phyloP scores from a whole-genome alignment of 257 asterid genomes.

The Solanum pinnatisectum region DNA sequence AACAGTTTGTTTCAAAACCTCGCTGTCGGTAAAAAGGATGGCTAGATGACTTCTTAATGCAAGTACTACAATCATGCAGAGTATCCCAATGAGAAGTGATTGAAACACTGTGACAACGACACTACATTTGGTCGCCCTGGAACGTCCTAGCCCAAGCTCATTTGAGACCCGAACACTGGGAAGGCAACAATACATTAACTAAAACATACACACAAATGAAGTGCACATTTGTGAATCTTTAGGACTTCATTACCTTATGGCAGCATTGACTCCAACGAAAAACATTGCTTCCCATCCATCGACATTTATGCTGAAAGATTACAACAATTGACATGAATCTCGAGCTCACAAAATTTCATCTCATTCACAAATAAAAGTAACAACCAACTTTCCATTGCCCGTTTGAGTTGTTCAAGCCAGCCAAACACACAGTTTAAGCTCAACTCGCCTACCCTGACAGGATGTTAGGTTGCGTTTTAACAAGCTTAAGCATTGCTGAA shows the following conservation, averaged over 20 bases:
- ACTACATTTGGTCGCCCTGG: conserved; percentile 38
- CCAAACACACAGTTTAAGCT: neutral
- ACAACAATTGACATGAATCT: neutral
- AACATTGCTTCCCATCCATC: conserved; percentile 69
- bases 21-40: conserved; percentile 35
- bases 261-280: conserved; percentile 74
- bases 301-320: conserved; percentile 44
- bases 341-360: neutral
- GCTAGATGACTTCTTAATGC: conserved; percentile 39
- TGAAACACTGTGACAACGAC: conserved; percentile 34
- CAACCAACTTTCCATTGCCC: neutral
- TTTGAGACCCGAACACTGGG: conserved; percentile 61
- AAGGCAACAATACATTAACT: neutral
- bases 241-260: conserved; percentile 47
- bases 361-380: neutral
- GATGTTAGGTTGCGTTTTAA: neutral
- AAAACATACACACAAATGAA: neutral
- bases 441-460: neutral
- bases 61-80: conserved; percentile 26
- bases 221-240: neutral
- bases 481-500: neutral
- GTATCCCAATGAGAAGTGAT: conserved; percentile 37
- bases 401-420: neutral
- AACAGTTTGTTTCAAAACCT: conserved; percentile 28
- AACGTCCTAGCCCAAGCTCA: conserved; percentile 67